Evolutionary conservation across 495 filamentous ascomycete genomes (phyloP).

Genomic region (Neurospora discreta): DNA sequence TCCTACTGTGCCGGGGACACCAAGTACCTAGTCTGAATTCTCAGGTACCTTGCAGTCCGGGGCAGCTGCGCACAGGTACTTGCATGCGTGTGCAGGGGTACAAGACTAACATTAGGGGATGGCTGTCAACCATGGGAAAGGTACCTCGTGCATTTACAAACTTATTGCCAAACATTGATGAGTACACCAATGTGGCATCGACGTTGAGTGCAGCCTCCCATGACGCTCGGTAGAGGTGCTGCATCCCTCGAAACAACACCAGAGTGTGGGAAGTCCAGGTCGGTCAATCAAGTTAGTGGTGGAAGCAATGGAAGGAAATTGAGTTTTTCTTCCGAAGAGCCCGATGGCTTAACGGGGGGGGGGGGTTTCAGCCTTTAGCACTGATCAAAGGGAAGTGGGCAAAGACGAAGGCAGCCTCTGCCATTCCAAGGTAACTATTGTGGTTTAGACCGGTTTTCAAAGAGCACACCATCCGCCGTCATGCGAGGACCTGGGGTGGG

Average conservation of each 20-base stretch:
- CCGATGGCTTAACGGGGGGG: conserved; percentile 5
- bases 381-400: conserved; percentile 28
- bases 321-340: conserved; percentile 21
- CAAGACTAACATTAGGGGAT: conserved; percentile 19
- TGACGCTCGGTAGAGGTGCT: neutral
- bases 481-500: neutral
- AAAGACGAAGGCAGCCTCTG: conserved; percentile 19
- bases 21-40: conserved; percentile 3
- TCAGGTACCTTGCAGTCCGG: conserved; percentile 5
- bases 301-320: conserved; percentile 22
- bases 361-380: conserved; percentile 29
- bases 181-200: neutral
- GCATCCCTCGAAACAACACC: neutral
- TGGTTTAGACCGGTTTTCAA: neutral
- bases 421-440: conserved; percentile 26
- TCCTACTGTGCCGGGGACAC: conserved; percentile 9
- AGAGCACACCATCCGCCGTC: neutral
- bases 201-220: neutral
- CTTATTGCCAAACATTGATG: neutral
- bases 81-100: conserved; percentile 5
- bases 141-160: conserved; percentile 7
- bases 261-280: conserved; percentile 6
- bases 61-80: conserved; percentile 4
- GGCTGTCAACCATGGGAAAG: conserved; percentile 15
- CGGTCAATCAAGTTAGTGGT: conserved; percentile 25